Conservation (phyloP, 2,329 filamentous ascomycete species). For the Venturia asperata region DNA sequence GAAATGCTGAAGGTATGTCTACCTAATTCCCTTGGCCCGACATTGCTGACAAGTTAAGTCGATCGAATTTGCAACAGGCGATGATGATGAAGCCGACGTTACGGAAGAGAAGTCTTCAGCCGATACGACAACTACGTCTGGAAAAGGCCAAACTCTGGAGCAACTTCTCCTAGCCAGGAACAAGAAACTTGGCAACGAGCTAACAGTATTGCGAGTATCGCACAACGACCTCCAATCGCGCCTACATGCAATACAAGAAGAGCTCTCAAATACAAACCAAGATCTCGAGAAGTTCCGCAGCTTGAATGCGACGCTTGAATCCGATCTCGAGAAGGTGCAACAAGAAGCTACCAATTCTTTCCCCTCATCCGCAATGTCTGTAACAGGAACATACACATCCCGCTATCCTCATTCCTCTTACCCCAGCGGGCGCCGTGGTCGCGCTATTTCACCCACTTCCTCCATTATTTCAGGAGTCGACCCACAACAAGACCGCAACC, state of each 20-base stretch:
- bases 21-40: neutral
- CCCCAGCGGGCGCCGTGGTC: slow-evolving; percentile 46
- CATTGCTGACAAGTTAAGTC: slow-evolving; percentile 44
- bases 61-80: slow-evolving; percentile 90
- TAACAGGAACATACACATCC: slow-evolving; percentile 83
- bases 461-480: slow-evolving; percentile 98
- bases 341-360: slow-evolving; percentile 76
- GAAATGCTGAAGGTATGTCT: slow-evolving; percentile 71
- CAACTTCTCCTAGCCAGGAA: slow-evolving; percentile 87
- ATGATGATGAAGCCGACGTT: slow-evolving; percentile 56
- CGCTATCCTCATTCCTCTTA: slow-evolving; percentile 62
- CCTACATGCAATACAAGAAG: slow-evolving; percentile 72
- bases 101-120: slow-evolving; percentile 34
- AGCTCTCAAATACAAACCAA: slow-evolving; percentile 72
- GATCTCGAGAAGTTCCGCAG: slow-evolving; percentile 80
- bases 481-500: slow-evolving; percentile 49
- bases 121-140: slow-evolving; percentile 42
- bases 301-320: slow-evolving; percentile 82
- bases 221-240: slow-evolving; percentile 84
- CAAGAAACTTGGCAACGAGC: slow-evolving; percentile 91
- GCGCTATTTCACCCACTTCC: slow-evolving; percentile 81
- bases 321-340: slow-evolving; percentile 82
- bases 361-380: slow-evolving; percentile 77
- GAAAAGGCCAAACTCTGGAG: slow-evolving; percentile 69
- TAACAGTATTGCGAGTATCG: slow-evolving; percentile 86